Base-by-base conservation (phyloP, 225 moss, liverwort and hornwort species). In the Anthoceros angustus region DNA sequence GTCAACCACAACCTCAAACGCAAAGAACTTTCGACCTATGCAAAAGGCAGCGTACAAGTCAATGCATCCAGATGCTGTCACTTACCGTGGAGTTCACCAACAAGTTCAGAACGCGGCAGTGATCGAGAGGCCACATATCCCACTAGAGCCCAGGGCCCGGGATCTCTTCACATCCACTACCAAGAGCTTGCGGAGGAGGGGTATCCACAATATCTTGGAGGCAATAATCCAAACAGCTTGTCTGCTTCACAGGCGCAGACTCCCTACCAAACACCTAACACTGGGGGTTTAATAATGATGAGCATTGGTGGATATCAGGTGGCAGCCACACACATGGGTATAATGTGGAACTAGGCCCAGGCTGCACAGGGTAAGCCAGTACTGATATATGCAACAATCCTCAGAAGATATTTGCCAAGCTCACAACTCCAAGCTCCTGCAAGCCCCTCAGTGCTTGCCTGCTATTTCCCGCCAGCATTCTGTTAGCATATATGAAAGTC, bases 401-500 rank as follows among this genome's bases (percentile, higher is more conserved):
- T 46, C 20, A 9, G 74, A 39, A 64, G 6, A 25, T 40, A 70
- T 63, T 63, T 67, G 72, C 64, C 68, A 32, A 32, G 23, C 12
- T 55, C 55, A 55, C 12, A 55, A 18, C 23, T 55, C 55, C 55
- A 55, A 32, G 32, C 32, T 32, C 55, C 55, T 23, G 6, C 41
- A 67, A 6, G 72, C 73, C 80, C 81, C 88, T 75, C 79, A 81
- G 78, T 86, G 81, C 72, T 61, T 78, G 79, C 85, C 86, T 91
- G 95, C 86, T 67, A 76, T 68, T 88, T 80, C 88, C 86, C 84
- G 78, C 81, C 83, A 87, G 73, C 69, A 71, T 75, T 67, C 67
- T 25, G 20, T 65, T 48, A 65, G 38, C 49, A 6, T 40, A 71
- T 42, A 68, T 72, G 69, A 70, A n/a, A 66, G 76, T 75, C 18